Evolutionary conservation across 257 asterid species (phyloP).

Genomic region (Solanum verrucosum): DNA sequence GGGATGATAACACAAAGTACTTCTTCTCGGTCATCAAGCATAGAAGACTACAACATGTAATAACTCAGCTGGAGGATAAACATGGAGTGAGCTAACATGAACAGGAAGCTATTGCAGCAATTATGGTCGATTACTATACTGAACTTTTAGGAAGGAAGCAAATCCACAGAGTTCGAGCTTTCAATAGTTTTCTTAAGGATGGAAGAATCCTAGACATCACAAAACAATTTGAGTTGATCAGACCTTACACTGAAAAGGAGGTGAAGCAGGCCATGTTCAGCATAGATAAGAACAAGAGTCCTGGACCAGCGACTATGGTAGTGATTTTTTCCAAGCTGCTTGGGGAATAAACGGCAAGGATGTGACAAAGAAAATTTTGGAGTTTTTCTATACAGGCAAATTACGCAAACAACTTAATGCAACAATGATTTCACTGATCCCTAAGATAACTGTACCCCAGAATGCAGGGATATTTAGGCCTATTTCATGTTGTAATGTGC

Average conservation of each 20-base stretch:
- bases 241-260: not conserved
- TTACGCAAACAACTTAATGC: not conserved
- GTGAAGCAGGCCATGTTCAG: not conserved
- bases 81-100: not conserved
- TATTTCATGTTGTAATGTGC: not conserved
- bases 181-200: not conserved
- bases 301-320: not conserved
- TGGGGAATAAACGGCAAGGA: not conserved
- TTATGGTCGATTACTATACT: too few species aligned
- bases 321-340: not conserved
- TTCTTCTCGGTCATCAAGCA: not conserved
- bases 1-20: not conserved
- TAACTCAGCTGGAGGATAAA: not conserved
- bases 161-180: too few species aligned
- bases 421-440: not conserved
- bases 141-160: not conserved
- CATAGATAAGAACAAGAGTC: not conserved
- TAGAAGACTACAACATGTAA: not conserved
- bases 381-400: not conserved
- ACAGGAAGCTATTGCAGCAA: too few species aligned
- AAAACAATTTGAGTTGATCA: not conserved
- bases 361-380: not conserved
- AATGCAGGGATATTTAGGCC: not conserved
- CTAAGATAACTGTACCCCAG: not conserved
- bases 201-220: not conserved